Evolutionary conservation across 2,329 filamentous ascomycete species (phyloP).

Genomic region (Colletotrichum sublineola): DNA sequence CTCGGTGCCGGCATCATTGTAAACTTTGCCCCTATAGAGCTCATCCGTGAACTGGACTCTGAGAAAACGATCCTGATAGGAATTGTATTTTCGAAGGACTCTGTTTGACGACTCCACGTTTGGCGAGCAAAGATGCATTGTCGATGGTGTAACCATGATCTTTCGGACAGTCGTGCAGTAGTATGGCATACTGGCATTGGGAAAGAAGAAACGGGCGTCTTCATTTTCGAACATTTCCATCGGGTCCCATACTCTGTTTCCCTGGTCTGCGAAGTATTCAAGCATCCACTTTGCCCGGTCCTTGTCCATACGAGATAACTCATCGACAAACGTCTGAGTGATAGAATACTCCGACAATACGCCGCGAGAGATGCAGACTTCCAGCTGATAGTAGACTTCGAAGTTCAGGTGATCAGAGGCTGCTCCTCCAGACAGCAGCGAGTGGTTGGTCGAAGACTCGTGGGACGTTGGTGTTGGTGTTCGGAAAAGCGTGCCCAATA

Average conservation of each 20-base stretch:
- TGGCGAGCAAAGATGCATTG: slow-evolving; percentile 82
- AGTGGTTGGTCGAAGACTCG: not conserved
- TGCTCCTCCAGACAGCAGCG: not conserved
- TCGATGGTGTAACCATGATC: slow-evolving; percentile 85
- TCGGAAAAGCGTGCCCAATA: slow-evolving; percentile 13
- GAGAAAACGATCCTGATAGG: slow-evolving; percentile 82
- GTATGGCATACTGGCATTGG: slow-evolving; percentile 69
- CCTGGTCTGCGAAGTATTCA: slow-evolving; percentile 78
- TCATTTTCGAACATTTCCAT: slow-evolving; percentile 76
- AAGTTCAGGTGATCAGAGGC: slow-evolving; percentile 66
- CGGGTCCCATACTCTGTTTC: slow-evolving; percentile 74
- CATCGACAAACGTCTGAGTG: slow-evolving; percentile 73
- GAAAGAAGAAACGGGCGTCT: slow-evolving; percentile 61
- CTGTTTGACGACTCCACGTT: slow-evolving; percentile 89
- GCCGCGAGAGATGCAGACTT: slow-evolving; percentile 89
- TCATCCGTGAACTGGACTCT: slow-evolving; percentile 93
- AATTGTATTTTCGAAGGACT: slow-evolving; percentile 80
- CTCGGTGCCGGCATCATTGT: slow-evolving; percentile 63
- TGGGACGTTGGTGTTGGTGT: not conserved
- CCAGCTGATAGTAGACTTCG: slow-evolving; percentile 86
- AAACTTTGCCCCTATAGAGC: slow-evolving; percentile 71
- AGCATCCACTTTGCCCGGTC: slow-evolving; percentile 75
- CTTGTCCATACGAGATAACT: slow-evolving; percentile 62
- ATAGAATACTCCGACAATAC: slow-evolving; percentile 83
- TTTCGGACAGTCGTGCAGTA: slow-evolving; percentile 84